Evolutionary conservation across 2,329 filamentous ascomycete genomes (phyloP).

Genomic region (Exophiala dermatitidis): DNA sequence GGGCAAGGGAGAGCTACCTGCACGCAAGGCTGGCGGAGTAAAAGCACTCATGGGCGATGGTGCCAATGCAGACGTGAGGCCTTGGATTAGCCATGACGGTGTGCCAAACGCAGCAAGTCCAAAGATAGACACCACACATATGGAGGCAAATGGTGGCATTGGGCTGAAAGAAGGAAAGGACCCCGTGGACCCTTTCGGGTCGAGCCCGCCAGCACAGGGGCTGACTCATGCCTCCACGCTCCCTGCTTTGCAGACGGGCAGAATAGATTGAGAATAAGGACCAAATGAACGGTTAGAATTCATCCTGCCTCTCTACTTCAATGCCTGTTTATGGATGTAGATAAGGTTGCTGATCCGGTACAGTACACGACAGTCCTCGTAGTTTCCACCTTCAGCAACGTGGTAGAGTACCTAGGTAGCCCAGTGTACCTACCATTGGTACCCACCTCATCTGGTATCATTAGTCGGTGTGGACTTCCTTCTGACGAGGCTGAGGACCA

Average conservation of each 20-base stretch:
- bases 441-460: no score
- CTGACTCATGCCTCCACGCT: conserved; percentile 3
- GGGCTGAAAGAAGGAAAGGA: conserved; percentile 12
- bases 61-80: conserved; percentile 34
- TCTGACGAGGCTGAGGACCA: no score
- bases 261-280: not conserved
- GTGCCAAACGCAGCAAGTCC: conserved; percentile 17
- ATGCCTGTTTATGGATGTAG: no score
- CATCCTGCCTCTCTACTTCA: no score
- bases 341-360: no score
- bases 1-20: conserved; percentile 57
- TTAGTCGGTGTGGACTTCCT: no score
- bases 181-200: conserved; percentile 7
- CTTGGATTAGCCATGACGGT: conserved; percentile 38
- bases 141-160: conserved; percentile 3
- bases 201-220: conserved; percentile 4
- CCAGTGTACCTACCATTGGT: no score
- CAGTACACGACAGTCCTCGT: no score
- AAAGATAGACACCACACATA: conserved; percentile 1
- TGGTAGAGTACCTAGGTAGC: no score
- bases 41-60: conserved; percentile 39
- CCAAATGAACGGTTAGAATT: no score
- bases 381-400: no score
- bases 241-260: not conserved
- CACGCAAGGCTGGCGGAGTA: conserved; percentile 48